These are phyloP conservation scores for Chlorella vulgaris DNA, from an alignment of 139 green algal species.

Conservation along the genomic window DNA sequence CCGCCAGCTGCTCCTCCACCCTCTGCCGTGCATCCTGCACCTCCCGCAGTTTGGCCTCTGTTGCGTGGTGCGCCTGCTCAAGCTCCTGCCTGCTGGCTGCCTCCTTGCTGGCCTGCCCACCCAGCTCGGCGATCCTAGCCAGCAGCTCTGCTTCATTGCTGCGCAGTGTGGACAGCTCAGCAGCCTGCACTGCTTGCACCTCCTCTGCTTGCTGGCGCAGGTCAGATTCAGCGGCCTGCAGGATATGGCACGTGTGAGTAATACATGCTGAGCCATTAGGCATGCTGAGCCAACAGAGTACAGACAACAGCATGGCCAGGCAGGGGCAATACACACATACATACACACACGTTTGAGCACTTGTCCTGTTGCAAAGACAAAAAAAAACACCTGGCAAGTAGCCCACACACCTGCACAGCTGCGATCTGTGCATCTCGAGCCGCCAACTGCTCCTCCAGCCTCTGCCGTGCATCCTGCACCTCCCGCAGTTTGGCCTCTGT, in stretches of 20 bases:
- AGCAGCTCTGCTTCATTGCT: conserved; percentile 29
- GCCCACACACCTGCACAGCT: too few species aligned
- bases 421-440: too few species aligned
- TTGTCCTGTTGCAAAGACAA: too few species aligned
- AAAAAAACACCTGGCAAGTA: too few species aligned
- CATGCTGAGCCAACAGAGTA: too few species aligned
- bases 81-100: background rate
- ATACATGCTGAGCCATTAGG: too few species aligned
- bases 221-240: background rate
- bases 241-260: background rate
- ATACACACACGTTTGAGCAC: too few species aligned
- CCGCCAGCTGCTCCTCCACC: background rate
- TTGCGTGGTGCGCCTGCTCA: background rate
- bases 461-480: background rate
- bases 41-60: background rate
- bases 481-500: background rate
- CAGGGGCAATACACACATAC: too few species aligned
- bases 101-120: background rate
- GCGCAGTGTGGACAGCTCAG: background rate
- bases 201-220: background rate
- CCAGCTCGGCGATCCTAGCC: background rate
- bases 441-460: background rate
- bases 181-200: background rate
- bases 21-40: background rate
- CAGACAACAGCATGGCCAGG: too few species aligned